A percentile compares a stretch with the other conserved stretches of the same genome.
Evolutionary conservation across 148 eudicot genomes (phyloP).

Genomic region (Silene conica): DNA sequence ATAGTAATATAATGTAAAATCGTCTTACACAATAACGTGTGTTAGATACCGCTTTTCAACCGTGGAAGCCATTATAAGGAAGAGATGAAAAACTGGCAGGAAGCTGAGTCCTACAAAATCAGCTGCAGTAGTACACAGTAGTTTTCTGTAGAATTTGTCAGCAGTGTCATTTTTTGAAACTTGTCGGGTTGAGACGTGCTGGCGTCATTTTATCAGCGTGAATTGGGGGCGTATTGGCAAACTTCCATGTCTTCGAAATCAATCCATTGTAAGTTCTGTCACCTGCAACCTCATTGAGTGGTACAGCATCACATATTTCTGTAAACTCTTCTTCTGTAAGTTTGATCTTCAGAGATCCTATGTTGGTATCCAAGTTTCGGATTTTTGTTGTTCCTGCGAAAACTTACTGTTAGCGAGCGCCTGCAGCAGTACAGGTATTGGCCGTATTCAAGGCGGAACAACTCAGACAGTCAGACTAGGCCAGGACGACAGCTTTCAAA

Average conservation of each 20-base stretch:
- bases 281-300: slow-evolving; percentile 34
- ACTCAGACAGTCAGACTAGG: too few relatives aligned
- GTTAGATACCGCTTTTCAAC: too few relatives aligned
- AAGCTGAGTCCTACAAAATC: too few relatives aligned
- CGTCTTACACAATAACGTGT: too few relatives aligned
- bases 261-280: slow-evolving; percentile 26
- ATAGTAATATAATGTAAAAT: too few relatives aligned
- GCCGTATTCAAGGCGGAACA: too few relatives aligned
- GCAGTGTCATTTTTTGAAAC: neutral
- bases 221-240: slow-evolving; percentile 30
- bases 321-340: slow-evolving; percentile 28
- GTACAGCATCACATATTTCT: slow-evolving; percentile 37
- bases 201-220: neutral
- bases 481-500: neutral
- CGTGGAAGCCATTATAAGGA: too few relatives aligned
- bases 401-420: too few relatives aligned
- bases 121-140: too few relatives aligned
- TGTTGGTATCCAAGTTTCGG: slow-evolving; percentile 34
- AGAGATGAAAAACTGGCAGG: too few relatives aligned
- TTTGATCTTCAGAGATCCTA: slow-evolving; percentile 28
- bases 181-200: neutral
- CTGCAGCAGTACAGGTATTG: too few relatives aligned
- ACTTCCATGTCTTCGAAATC: slow-evolving; percentile 29
- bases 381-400: slow-evolving; percentile 38
- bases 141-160: too few relatives aligned